Percentiles rank a stretch among this genome's conserved stretches.
Conservation (phyloP, 306 rosid species). For the Quercus glauca region DNA sequence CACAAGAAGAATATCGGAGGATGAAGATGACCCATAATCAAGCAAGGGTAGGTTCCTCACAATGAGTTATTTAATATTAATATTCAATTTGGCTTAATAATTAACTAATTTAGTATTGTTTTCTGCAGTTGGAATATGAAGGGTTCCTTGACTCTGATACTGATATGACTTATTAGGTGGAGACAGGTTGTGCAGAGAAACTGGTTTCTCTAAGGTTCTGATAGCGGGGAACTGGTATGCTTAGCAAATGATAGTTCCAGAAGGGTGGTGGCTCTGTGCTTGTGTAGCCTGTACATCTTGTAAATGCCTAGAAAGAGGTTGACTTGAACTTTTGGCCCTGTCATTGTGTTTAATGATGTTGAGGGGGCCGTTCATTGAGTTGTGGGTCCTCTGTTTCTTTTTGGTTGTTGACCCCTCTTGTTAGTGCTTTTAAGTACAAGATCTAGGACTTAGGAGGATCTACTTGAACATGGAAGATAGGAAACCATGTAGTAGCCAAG, state of each 20-base stretch:
- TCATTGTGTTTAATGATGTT: slow-evolving; percentile 30
- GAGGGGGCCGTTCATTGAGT: slow-evolving; percentile 15
- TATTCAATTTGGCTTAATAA: slow-evolving; percentile 3
- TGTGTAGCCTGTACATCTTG: slow-evolving; percentile 46
- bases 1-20: slow-evolving; percentile 83
- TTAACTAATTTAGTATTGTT: slow-evolving; percentile 21
- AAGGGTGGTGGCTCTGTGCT: slow-evolving; percentile 13
- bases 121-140: slow-evolving; percentile 72
- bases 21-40: slow-evolving; percentile 71
- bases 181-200: slow-evolving; percentile 9
- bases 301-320: slow-evolving; percentile 39
- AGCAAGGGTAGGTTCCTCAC: slow-evolving; percentile 54
- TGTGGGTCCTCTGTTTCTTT: not conserved
- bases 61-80: not conserved
- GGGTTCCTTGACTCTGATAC: slow-evolving; percentile 51
- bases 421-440: not conserved
- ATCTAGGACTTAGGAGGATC: not conserved
- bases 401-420: slow-evolving; percentile 13
- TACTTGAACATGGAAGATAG: no score
- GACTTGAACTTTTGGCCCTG: slow-evolving; percentile 24
- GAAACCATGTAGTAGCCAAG: no score
- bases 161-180: slow-evolving; percentile 31
- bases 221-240: not conserved
- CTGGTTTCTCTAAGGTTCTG: slow-evolving; percentile 8
- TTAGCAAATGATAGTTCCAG: slow-evolving; percentile 25